Evolutionary conservation across 78 protist genomes (phyloP), one percentile per base, ranked within the genome.

Genomic region (Andalucia godoyi): DNA sequence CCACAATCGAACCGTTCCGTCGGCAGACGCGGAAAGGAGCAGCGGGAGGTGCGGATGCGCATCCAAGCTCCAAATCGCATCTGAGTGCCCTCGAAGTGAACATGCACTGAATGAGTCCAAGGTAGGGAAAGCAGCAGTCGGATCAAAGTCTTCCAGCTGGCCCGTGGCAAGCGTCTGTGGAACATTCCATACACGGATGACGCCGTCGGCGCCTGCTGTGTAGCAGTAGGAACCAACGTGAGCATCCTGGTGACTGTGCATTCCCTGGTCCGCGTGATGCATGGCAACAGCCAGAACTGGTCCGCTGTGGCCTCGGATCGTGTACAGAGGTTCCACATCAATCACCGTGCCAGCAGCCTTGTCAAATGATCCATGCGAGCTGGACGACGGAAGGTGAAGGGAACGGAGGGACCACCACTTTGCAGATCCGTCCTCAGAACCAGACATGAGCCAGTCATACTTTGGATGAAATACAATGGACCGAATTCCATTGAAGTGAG

Each of bases 381-480:
- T n/a, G n/a, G n/a, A n/a, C n/a, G n/a, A n/a, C n/a, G n/a, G n/a
- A n/a, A n/a, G n/a, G n/a, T n/a, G n/a, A n/a, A n/a, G n/a, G n/a
- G n/a, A n/a, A n/a, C n/a, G n/a, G n/a, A 76, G 66, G 38, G 64
- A 59, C 85, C 85, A 79, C 33, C 74, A 2, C 65, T 79, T 79
- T 2, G 69, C 36, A 3, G 79, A 45, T 23, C 49, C 36, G 39
- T 79, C 85, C 42, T 79, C 85, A 1, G 74, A 55, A 5, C 72
- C 80, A 12, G 77, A 55, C 12, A 79, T 17, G 60, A 79, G 37
- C 25, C 61, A 23, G 23, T 66, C 39, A 15, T 74, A 75, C 33
- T n/a, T 45, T 15, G 77, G 61, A 41, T 79, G 81, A 60, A 73
- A 79, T 30, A 42, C 49, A 23, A 79, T 46, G 18, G 85, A 54